A percentile compares a stretch with the other conserved stretches of the same genome.
Evolutionary conservation across 2,329 filamentous ascomycete species (phyloP).

Genomic region (Aspergillus tubingensis): DNA sequence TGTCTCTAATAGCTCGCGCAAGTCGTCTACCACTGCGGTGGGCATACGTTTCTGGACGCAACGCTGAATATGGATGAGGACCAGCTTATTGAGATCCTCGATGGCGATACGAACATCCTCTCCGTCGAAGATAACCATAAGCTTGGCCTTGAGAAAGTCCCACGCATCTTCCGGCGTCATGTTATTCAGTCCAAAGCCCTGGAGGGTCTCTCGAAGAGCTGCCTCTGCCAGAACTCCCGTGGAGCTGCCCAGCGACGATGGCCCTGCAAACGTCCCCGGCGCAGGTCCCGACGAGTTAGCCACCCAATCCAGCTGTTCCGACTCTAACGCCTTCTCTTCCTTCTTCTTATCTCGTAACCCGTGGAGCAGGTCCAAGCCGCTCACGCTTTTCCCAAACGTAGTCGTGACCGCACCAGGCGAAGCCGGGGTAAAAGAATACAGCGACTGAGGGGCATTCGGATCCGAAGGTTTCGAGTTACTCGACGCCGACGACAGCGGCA

Average conservation of each 20-base stretch:
- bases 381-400: slow-evolving; percentile 78
- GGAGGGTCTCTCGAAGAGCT: slow-evolving; percentile 44
- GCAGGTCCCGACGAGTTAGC: slow-evolving; percentile 29
- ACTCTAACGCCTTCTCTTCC: slow-evolving; percentile 60
- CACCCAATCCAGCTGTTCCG: slow-evolving; percentile 40
- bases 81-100: slow-evolving; percentile 66
- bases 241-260: slow-evolving; percentile 40
- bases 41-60: slow-evolving; percentile 64
- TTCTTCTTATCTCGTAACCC: slow-evolving; percentile 80
- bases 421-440: slow-evolving; percentile 67
- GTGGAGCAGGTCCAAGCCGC: slow-evolving; percentile 75
- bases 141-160: slow-evolving; percentile 65
- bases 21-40: slow-evolving; percentile 62
- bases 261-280: slow-evolving; percentile 34
- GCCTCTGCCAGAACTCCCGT: slow-evolving; percentile 36
- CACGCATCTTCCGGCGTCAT: slow-evolving; percentile 69
- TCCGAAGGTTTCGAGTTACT: slow-evolving; percentile 67
- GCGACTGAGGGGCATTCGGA: slow-evolving; percentile 62
- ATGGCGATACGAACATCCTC: slow-evolving; percentile 65
- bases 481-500: slow-evolving; percentile 65
- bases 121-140: slow-evolving; percentile 65
- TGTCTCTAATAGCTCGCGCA: slow-evolving; percentile 63
- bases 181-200: slow-evolving; percentile 65
- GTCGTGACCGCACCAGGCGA: slow-evolving; percentile 61
- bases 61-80: slow-evolving; percentile 62